Base-by-base conservation (phyloP, 2,329 filamentous ascomycete genomes). In the Fusarium denticulatum region DNA sequence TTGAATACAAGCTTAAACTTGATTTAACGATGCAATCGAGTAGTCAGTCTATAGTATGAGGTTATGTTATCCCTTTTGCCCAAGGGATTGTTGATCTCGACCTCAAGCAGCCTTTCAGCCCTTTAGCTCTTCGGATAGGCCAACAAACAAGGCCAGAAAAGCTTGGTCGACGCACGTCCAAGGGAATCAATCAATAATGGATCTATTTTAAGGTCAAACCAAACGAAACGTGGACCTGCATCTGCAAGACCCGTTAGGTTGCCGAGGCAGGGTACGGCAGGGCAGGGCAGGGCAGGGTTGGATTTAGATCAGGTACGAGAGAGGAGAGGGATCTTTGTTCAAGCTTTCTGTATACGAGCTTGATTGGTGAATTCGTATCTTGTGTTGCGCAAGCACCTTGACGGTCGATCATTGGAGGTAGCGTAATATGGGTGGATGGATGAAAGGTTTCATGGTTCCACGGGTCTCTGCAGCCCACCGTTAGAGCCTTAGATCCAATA, bases 131-230 rank as follows among this genome's bases (percentile, higher is more conserved):
- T 53, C 11, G 50, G 24, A 39, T 26, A 39, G 36, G 36, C 36
- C 26, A 63, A 50, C 28, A 32, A n/a, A 50, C 30, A 34, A 24
- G 47, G 24, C 62, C 39, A 36, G 46, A 18, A 40, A 52, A 64
- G 52, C 59, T 64, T 64, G 40, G 47, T 50, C 47, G 30, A 34
- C 16, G n/a, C 47, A 50, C 30, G 58, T 37, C 39, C 45, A 57
- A 60, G 55, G 49, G 42, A 72, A 46, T 45, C 62, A 68, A 74
- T n/a, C 47, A 47, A 47, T 71, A 62, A 53, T 52, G 45, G 46
- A 42, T 52, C 63, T 73, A 73, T 73, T 73, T 74, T 73, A 73
- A 74, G 71, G 47, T 36, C 37, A 69, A 58, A 20, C 42, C 34
- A 69, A 58, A 36, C 30, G 30, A 49, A 58, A 58, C 42, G 40